phyloP scores from a whole-genome alignment of 768 basidiomycete genomes.

The Termitomyces sp. region DNA sequence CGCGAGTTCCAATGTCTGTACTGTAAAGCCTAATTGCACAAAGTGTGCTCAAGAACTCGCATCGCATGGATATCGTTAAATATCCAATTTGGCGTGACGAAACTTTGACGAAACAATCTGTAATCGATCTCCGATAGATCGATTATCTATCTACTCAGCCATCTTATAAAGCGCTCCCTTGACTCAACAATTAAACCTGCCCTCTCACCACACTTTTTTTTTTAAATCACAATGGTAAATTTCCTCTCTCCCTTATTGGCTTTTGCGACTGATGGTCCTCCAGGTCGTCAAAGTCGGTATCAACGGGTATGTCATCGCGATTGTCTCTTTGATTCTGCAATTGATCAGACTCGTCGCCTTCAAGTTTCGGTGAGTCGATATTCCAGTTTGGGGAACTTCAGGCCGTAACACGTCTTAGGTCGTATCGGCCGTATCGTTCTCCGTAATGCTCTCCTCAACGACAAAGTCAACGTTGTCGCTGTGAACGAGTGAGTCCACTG shows the following conservation, averaged over 20 bases:
- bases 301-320: slow-evolving; percentile 68
- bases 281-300: slow-evolving; percentile 83
- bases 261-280: background rate
- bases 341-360: slow-evolving; percentile 1
- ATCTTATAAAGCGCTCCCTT: slow-evolving; percentile 12
- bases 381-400: background rate
- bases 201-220: slow-evolving; percentile 10
- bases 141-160: slow-evolving; percentile 19
- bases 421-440: slow-evolving; percentile 99
- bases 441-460: slow-evolving; percentile 95
- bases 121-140: slow-evolving; percentile 21
- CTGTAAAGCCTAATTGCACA: background rate
- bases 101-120: background rate
- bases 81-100: slow-evolving; percentile 9
- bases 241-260: background rate
- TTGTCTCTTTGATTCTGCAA: slow-evolving; percentile 2
- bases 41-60: background rate
- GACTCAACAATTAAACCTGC: slow-evolving; percentile 7
- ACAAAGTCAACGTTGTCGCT: slow-evolving; percentile 44
- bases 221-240: slow-evolving; percentile 17
- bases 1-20: too few species aligned
- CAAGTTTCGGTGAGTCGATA: slow-evolving; percentile 65
- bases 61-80: background rate
- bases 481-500: slow-evolving; percentile 1
- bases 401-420: slow-evolving; percentile 43